Percentiles rank a stretch among this genome's conserved stretches.
Evolutionary conservation across 2,329 filamentous ascomycete genomes (phyloP).

Genomic region (Epichloe amarillans): DNA sequence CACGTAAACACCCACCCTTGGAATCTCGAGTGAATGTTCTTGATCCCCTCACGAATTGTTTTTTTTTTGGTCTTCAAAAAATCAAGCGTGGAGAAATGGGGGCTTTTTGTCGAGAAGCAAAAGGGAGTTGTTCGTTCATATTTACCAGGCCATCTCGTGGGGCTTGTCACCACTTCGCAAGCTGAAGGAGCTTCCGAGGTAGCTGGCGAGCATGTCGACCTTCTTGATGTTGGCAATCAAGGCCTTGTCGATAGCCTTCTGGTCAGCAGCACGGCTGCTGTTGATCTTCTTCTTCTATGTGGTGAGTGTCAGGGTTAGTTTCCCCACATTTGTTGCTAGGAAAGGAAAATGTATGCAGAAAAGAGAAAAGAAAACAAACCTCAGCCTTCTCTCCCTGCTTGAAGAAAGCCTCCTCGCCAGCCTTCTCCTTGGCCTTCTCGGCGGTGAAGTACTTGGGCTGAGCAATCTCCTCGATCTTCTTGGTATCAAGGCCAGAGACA

Average conservation of each 20-base stretch:
- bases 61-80: slow-evolving; percentile 7
- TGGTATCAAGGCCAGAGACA: slow-evolving; percentile 71
- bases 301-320: slow-evolving; percentile 12
- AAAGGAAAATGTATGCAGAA: neutral
- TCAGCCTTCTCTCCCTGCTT: slow-evolving; percentile 96
- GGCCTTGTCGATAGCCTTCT: slow-evolving; percentile 97
- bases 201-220: slow-evolving; percentile 84
- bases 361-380: slow-evolving; percentile 41
- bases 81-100: neutral
- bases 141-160: slow-evolving; percentile 99
- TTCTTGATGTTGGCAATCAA: slow-evolving; percentile 96
- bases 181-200: slow-evolving; percentile 93
- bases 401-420: slow-evolving; percentile 97
- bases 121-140: slow-evolving; percentile 3
- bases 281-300: slow-evolving; percentile 90
- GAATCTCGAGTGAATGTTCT: too few relatives aligned
- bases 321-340: neutral
- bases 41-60: slow-evolving; percentile 5
- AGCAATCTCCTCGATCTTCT: slow-evolving; percentile 72
- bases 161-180: slow-evolving; percentile 98
- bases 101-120: neutral
- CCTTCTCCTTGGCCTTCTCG: slow-evolving; percentile 92
- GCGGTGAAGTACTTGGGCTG: slow-evolving; percentile 86
- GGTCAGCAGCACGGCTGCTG: slow-evolving; percentile 86
- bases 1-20: neutral